phyloP scores from a whole-genome alignment of 768 basidiomycete genomes.

The Amanita phalloides region DNA sequence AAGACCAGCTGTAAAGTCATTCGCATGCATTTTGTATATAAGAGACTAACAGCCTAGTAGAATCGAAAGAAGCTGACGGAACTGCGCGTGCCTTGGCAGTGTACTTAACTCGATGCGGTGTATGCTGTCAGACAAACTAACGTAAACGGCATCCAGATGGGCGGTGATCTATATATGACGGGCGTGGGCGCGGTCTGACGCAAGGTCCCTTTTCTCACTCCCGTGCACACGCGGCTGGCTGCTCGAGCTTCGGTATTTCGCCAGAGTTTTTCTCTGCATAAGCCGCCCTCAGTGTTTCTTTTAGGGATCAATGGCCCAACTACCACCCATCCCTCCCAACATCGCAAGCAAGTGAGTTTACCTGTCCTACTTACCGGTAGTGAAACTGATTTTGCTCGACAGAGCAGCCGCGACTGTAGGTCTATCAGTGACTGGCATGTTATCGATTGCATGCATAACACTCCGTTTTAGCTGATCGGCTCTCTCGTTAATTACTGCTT shows the following conservation, averaged over 20 bases:
- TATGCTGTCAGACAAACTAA: too few relatives aligned
- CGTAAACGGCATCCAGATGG: too few relatives aligned
- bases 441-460: not conserved
- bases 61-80: too few relatives aligned
- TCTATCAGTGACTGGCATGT: not conserved
- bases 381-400: not conserved
- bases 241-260: not conserved
- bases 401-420: not conserved
- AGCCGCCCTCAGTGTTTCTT: not conserved
- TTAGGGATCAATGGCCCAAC: not conserved
- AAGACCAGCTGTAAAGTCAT: too few relatives aligned
- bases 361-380: not conserved
- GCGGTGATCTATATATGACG: too few relatives aligned
- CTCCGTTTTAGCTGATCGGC: conserved; percentile 1
- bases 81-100: too few relatives aligned
- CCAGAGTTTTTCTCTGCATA: not conserved
- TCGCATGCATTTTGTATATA: too few relatives aligned
- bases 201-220: too few relatives aligned
- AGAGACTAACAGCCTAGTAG: too few relatives aligned
- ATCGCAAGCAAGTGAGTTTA: not conserved
- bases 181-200: too few relatives aligned
- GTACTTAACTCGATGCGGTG: too few relatives aligned
- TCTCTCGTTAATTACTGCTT: conserved; percentile 4
- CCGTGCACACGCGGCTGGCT: not conserved
- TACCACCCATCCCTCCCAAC: not conserved